Evolutionary conservation across 139 green algal genomes (phyloP), one percentile per base, ranked within the genome.

Genomic region (Coccomyxa sp.): DNA sequence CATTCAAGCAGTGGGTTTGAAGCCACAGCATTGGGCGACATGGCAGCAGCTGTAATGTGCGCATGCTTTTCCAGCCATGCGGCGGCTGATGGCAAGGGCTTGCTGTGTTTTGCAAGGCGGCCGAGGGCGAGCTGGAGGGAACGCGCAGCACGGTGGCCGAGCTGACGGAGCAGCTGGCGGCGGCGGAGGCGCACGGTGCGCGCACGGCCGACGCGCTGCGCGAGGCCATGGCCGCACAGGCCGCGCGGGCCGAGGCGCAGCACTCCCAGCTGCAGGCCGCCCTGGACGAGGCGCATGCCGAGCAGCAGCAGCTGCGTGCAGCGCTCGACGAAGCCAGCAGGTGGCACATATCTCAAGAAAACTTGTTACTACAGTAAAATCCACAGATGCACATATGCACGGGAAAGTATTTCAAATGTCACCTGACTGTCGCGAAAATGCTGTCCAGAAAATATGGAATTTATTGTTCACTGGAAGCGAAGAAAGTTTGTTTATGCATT

Each of bases 251-350:
- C 9, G 51, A 71, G 27, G 1, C 76, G 78, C 81, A 77, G 68
- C 81, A 81, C 27, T 77, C 68, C 18, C 58, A 71, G 23, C 23
- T 57, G 58, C 25, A 45, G 23, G 58, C 28, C 45, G 58, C 21
- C 58, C 17, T 27, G 27, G 45, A 82, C 57, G 45, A 86, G 78
- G 71, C 58, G n/a, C 82, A 86, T 81, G 78, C 82, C 71, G 58
- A 71, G 58, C 21, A 16, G 14, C 57, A 66, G 78, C 58, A 71
- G 63, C 63, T 71, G 63, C 63, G 63, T 25, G 63, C 63, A 1
- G 63, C 63, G 63, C 21, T 71, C 18, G 63, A 71, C 1, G 63
- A 71, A 71, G 63, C 1, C 18, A 21, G 63, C 63, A 21, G 21
- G 63, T 21, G 21, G 9, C 1, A 25, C 63, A 71, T 25, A 25